Evolutionary conservation across 2,329 filamentous ascomycete genomes (phyloP).

Genomic region (Neopestalotiopsis rosae): DNA sequence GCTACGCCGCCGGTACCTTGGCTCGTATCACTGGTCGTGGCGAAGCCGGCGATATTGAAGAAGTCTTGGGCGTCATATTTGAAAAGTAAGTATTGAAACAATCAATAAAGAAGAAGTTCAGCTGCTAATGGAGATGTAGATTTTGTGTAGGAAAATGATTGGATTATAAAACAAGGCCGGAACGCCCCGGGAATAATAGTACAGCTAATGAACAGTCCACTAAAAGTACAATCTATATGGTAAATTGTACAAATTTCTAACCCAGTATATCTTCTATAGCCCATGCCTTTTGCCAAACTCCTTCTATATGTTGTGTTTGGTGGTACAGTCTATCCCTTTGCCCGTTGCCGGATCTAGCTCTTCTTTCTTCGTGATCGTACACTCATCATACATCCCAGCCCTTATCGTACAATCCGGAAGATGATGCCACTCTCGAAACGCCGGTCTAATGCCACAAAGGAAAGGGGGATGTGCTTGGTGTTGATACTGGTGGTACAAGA

Average conservation of each 20-base stretch:
- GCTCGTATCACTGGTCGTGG: constrained; percentile 87
- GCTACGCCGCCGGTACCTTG: constrained; percentile 79
- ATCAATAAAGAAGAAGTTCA: constrained; percentile 9
- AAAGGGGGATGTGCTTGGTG: constrained; percentile 8
- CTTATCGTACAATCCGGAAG: neutral
- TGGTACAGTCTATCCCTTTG: constrained; percentile 12
- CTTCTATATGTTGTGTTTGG: neutral
- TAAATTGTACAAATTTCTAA: neutral
- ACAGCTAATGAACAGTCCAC: neutral
- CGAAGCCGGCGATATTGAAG: constrained; percentile 88
- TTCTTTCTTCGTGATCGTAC: neutral
- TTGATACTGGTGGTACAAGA: constrained; percentile 4
- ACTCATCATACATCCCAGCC: neutral
- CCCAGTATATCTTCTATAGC: neutral
- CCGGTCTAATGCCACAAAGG: constrained; percentile 17
- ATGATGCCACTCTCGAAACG: neutral
- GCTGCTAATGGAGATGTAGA: constrained; percentile 36
- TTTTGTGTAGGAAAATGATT: constrained; percentile 62
- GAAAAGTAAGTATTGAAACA: constrained; percentile 74
- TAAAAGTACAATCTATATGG: neutral
- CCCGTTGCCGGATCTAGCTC: neutral
- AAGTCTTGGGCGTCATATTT: constrained; percentile 95
- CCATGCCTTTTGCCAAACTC: neutral
- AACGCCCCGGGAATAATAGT: neutral
- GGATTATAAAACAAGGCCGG: constrained; percentile 15